Conservation (phyloP, 306 rosid genomes). For the Pueraria montana region DNA sequence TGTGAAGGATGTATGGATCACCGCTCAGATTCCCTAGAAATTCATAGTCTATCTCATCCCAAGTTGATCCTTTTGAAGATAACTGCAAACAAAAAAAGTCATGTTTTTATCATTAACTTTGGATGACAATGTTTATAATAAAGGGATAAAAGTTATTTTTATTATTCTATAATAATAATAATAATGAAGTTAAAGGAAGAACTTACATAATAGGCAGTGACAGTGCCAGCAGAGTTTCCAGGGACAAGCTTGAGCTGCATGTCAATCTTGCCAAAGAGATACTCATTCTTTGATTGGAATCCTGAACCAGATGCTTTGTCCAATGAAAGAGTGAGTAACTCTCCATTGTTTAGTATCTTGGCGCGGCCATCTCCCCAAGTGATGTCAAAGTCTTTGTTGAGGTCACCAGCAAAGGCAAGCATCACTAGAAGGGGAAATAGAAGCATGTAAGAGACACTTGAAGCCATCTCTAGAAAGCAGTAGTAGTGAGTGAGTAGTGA, state of each 20-base stretch:
- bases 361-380: slow-evolving; percentile 82
- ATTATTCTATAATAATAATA: neutral
- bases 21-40: slow-evolving; percentile 79
- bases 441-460: neutral
- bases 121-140: neutral
- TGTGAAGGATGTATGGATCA: slow-evolving; percentile 78
- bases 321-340: slow-evolving; percentile 65
- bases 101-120: neutral
- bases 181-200: neutral
- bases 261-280: slow-evolving; percentile 70
- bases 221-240: slow-evolving; percentile 86
- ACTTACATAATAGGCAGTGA: slow-evolving; percentile 79
- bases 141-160: neutral
- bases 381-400: slow-evolving; percentile 63
- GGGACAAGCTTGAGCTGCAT: slow-evolving; percentile 87
- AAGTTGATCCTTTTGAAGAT: slow-evolving; percentile 66
- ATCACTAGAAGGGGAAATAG: slow-evolving; percentile 37
- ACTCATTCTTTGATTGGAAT: slow-evolving; percentile 70
- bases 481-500: neutral
- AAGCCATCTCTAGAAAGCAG: slow-evolving; percentile 45
- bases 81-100: slow-evolving; percentile 46
- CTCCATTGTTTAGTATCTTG: slow-evolving; percentile 67
- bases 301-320: slow-evolving; percentile 80
- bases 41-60: slow-evolving; percentile 88
- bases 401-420: slow-evolving; percentile 52